phyloP scores from a whole-genome alignment of 306 rosid genomes.

The Crotalaria pallida region DNA sequence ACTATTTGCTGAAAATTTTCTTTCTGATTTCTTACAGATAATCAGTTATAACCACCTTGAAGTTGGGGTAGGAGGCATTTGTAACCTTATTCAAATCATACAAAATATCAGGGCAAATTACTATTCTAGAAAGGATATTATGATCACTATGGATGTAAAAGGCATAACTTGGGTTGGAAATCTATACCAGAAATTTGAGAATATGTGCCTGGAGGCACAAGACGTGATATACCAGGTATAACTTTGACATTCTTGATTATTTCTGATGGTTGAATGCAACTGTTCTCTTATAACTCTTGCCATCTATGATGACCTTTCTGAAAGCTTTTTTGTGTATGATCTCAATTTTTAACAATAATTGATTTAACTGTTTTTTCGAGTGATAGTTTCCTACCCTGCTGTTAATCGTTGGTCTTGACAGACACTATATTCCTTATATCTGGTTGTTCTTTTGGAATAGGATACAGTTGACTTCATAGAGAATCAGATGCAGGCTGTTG shows the following conservation, averaged over 20 bases:
- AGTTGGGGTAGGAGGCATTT: slow-evolving; percentile 8
- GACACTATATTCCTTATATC: neutral
- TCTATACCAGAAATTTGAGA: slow-evolving; percentile 71
- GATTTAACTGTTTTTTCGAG: neutral
- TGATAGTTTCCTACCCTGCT: neutral
- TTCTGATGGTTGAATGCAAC: neutral
- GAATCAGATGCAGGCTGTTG: slow-evolving; percentile 77
- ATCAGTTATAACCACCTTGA: slow-evolving; percentile 8
- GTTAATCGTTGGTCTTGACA: neutral
- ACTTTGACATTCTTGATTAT: neutral
- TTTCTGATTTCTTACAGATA: slow-evolving; percentile 31
- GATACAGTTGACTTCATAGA: slow-evolving; percentile 80
- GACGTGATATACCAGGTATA: slow-evolving; percentile 70
- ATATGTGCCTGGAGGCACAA: slow-evolving; percentile 85
- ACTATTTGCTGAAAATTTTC: neutral
- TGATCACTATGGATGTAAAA: slow-evolving; percentile 57
- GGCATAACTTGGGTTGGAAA: slow-evolving; percentile 86
- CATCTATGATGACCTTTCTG: slow-evolving; percentile 5
- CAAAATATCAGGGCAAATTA: slow-evolving; percentile 9
- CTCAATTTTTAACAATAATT: neutral
- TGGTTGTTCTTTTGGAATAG: slow-evolving; percentile 40
- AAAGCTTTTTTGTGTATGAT: neutral
- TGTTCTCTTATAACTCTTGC: neutral
- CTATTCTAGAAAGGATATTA: slow-evolving; percentile 19
- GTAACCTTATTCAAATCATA: neutral